phyloP scores from a whole-genome alignment of 2,329 filamentous ascomycete species.

The Xylogone sp. region DNA sequence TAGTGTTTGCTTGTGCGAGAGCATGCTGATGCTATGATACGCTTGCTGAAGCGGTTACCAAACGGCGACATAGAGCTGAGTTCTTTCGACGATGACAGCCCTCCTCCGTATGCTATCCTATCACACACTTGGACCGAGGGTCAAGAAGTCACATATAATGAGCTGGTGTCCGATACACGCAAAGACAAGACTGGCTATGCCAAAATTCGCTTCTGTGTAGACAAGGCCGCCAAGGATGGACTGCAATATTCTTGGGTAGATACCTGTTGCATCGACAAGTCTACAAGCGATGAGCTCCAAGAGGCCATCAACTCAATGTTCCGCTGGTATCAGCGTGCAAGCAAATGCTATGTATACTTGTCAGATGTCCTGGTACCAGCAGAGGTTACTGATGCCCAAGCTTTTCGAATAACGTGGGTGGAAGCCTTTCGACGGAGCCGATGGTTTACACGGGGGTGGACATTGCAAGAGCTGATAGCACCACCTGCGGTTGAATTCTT shows the following conservation, averaged over 20 bases:
- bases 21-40: conserved; percentile 2
- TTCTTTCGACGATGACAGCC: conserved; percentile 4
- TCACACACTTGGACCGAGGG: conserved; percentile 10
- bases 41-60: conserved; percentile 1
- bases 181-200: conserved; percentile 10
- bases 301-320: too few relatives aligned
- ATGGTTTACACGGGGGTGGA: too few relatives aligned
- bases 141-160: conserved; percentile 9
- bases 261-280: conserved; percentile 14
- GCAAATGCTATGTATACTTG: conserved; percentile 16
- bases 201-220: conserved; percentile 9
- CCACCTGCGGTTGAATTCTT: conserved; percentile 11
- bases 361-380: conserved; percentile 7
- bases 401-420: conserved; percentile 6
- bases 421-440: conserved; percentile 7
- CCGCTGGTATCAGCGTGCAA: too few relatives aligned
- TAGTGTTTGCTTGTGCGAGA: not conserved
- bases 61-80: conserved; percentile 4
- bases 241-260: conserved; percentile 3
- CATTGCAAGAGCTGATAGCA: conserved; percentile 11
- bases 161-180: conserved; percentile 4
- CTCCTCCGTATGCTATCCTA: conserved; percentile 9
- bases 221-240: conserved; percentile 4
- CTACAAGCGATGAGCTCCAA: conserved; percentile 7
- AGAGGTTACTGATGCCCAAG: conserved; percentile 3